A percentile compares a stretch with the other conserved stretches of the same genome.
phyloP scores from a whole-genome alignment of 2,329 filamentous ascomycete species.

The Fusarium irregulare region DNA sequence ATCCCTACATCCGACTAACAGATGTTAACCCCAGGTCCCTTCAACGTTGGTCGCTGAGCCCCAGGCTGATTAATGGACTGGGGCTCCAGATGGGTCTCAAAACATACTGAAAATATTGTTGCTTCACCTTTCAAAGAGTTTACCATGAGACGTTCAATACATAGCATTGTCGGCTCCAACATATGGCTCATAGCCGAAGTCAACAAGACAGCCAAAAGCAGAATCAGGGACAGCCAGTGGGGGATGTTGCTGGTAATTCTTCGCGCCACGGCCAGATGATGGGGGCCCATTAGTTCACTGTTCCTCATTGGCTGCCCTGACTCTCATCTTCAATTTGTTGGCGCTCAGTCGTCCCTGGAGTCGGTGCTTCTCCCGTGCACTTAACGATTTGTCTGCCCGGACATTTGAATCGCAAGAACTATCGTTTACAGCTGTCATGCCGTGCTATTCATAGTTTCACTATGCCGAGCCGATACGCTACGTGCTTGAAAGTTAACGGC shows the following conservation, averaged over 20 bases:
- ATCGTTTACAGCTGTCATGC: constrained; percentile 12
- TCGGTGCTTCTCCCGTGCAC: background rate
- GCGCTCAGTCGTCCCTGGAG: background rate
- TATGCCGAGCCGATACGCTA: constrained; percentile 13
- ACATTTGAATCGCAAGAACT: constrained; percentile 2
- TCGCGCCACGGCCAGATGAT: constrained; percentile 22
- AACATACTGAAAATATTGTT: background rate
- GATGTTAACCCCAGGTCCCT: constrained; percentile 24
- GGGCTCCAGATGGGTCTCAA: background rate
- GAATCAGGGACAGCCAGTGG: constrained; percentile 5
- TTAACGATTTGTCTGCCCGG: constrained; percentile 1
- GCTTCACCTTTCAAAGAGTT: background rate
- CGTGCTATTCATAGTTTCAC: constrained; percentile 23
- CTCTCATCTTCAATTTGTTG: constrained; percentile 11
- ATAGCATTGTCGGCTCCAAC: background rate
- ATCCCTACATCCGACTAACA: constrained; percentile 28
- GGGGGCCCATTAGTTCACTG: constrained; percentile 20
- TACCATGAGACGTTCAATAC: background rate
- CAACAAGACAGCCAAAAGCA: background rate
- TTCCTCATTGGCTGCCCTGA: constrained; percentile 19
- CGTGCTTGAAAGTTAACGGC: background rate
- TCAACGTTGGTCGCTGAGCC: constrained; percentile 28
- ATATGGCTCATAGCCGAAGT: background rate
- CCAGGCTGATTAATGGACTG: constrained; percentile 17
- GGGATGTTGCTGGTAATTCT: background rate